These are phyloP conservation scores for Leccinum subgranulosum DNA, from an alignment of 768 basidiomycete species.

Conservation along the genomic window DNA sequence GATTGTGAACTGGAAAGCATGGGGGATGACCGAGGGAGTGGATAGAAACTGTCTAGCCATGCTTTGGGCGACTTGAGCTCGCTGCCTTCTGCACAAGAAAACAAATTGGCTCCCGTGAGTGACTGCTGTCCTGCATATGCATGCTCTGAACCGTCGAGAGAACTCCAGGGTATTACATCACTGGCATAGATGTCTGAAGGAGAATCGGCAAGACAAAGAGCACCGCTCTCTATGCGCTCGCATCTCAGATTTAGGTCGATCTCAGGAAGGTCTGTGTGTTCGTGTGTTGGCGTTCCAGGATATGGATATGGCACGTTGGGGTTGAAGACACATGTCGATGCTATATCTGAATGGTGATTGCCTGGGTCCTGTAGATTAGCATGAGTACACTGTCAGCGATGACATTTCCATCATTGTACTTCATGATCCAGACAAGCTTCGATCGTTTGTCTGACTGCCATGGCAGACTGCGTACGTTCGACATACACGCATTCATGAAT, in stretches of 20 bases:
- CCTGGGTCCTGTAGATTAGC: constrained; percentile 5
- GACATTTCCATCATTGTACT: constrained; percentile 11
- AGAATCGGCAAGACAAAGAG: neutral
- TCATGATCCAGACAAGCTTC: neutral
- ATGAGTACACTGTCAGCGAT: constrained; percentile 1
- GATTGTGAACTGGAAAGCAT: constrained; percentile 12
- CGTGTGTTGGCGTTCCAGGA: neutral
- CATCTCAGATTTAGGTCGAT: neutral
- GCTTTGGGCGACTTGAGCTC: neutral
- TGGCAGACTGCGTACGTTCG: neutral
- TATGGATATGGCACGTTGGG: neutral
- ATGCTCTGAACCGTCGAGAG: constrained; percentile 4
- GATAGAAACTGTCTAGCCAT: neutral
- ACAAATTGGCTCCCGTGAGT: neutral
- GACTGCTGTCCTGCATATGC: neutral
- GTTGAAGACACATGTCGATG: neutral
- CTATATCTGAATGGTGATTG: neutral
- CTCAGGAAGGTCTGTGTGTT: neutral
- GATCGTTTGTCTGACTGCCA: neutral
- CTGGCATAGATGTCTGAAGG: neutral
- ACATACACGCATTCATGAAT: neutral
- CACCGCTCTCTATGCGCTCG: neutral
- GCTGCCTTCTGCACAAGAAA: neutral
- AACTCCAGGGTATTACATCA: neutral
- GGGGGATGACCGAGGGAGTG: constrained; percentile 25